phyloP scores from a whole-genome alignment of 2,329 filamentous ascomycete species.

The Nothophaeocryptopus gaeumannii region DNA sequence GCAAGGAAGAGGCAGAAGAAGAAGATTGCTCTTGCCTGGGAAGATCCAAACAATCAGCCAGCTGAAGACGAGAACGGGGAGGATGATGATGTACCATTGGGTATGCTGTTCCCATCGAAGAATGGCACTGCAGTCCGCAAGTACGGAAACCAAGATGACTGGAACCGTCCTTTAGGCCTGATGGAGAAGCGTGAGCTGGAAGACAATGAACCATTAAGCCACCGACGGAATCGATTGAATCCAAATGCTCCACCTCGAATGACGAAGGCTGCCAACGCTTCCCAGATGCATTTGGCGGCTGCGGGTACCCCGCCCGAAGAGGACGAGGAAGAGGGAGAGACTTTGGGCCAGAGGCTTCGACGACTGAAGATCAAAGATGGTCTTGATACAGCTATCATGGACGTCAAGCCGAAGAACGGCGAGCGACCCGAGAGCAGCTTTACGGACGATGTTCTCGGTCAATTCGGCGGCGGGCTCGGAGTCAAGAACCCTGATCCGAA shows the following conservation, averaged over 20 bases:
- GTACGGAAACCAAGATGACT: constrained; percentile 39
- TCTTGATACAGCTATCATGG: constrained; percentile 43
- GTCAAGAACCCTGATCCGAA: constrained; percentile 38
- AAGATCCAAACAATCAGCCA: constrained; percentile 54
- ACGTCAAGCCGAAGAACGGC: constrained; percentile 33
- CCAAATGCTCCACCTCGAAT: constrained; percentile 11
- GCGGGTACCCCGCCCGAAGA: constrained; percentile 30
- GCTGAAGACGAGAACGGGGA: constrained; percentile 51
- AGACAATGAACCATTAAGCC: constrained; percentile 85
- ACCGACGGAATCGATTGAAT: constrained; percentile 67
- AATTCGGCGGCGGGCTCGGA: constrained; percentile 55
- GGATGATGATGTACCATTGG: constrained; percentile 86
- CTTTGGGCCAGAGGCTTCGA: constrained; percentile 62
- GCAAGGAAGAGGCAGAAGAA: constrained; percentile 69
- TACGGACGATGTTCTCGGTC: constrained; percentile 64
- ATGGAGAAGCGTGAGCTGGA: constrained; percentile 82
- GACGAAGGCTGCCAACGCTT: constrained; percentile 22
- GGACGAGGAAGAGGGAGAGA: constrained; percentile 55
- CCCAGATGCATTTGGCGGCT: constrained; percentile 29
- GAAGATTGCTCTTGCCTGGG: constrained; percentile 87
- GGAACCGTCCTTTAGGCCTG: constrained; percentile 66
- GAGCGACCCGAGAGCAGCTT: constrained; percentile 57
- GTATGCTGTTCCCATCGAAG: constrained; percentile 68
- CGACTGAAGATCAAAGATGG: constrained; percentile 61
- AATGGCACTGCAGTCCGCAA: constrained; percentile 52